Conservation (phyloP, 2,329 filamentous ascomycete species). For the Pseudocercospora musae region DNA sequence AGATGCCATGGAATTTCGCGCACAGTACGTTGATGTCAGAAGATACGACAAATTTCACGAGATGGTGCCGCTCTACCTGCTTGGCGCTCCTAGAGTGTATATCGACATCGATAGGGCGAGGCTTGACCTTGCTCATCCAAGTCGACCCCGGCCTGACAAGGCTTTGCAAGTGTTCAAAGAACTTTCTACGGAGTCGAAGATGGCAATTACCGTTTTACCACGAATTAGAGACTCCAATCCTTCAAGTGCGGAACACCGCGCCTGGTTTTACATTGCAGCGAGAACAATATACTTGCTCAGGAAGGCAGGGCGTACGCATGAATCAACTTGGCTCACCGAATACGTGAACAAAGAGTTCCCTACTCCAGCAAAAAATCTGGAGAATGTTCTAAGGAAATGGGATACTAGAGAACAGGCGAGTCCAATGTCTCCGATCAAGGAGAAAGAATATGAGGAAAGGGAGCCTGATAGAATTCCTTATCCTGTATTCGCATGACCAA, state of each 20-base stretch:
- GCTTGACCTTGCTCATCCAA: constrained; percentile 1
- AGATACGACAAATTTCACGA: constrained; percentile 14
- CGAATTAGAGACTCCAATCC: neutral
- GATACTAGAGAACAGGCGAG: neutral
- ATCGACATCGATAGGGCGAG: neutral
- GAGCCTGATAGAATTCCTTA: neutral
- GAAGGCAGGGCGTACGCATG: neutral
- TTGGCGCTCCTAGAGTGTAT: neutral
- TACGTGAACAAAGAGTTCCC: neutral
- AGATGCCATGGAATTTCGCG: neutral
- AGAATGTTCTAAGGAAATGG: neutral
- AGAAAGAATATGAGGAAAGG: neutral
- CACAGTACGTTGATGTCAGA: constrained; percentile 7
- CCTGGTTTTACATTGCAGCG: neutral
- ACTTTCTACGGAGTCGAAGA: neutral
- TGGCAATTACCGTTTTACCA: neutral
- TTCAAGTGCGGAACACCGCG: neutral
- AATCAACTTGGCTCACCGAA: constrained; percentile 2
- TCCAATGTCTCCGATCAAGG: neutral
- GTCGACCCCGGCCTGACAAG: neutral
- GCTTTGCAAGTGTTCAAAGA: neutral
- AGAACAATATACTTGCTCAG: neutral
- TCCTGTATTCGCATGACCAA: neutral
- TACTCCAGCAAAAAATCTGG: neutral
- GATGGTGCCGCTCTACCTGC: neutral